A percentile compares a stretch with the other conserved stretches of the same genome.
These are phyloP conservation scores for Leptographium wingfieldii DNA, from an alignment of 2,329 filamentous ascomycete species.

Conservation along the genomic window DNA sequence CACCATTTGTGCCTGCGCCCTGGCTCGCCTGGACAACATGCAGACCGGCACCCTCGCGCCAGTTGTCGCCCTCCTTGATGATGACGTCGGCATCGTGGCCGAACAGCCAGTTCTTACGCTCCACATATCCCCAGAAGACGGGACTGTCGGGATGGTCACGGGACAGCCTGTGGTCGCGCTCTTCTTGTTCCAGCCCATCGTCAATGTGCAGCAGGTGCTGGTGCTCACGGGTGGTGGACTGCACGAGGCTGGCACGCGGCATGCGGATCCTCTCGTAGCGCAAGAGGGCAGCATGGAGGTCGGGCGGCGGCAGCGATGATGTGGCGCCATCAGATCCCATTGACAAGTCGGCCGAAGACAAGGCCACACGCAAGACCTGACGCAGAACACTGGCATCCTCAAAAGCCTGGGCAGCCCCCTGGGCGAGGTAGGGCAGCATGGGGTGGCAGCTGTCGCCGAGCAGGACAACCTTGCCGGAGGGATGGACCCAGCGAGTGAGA, in stretches of 20 bases:
- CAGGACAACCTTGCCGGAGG: conserved; percentile 25
- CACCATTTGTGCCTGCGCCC: not conserved
- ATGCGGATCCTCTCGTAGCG: conserved; percentile 11
- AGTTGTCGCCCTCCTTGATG: not conserved
- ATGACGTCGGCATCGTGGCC: conserved; percentile 13
- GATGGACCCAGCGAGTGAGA: conserved; percentile 28
- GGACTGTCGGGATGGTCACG: conserved; percentile 11
- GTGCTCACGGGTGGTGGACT: conserved; percentile 12
- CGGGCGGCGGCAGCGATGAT: too few species aligned
- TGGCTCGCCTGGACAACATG: not conserved
- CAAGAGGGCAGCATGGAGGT: conserved; percentile 1
- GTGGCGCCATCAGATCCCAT: too few species aligned
- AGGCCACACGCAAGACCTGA: conserved; percentile 4
- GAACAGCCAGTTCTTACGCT: conserved; percentile 24
- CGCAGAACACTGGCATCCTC: conserved; percentile 25
- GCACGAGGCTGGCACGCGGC: conserved; percentile 12
- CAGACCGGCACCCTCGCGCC: not conserved
- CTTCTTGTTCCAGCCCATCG: conserved; percentile 13
- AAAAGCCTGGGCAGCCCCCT: conserved; percentile 29
- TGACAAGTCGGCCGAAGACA: not conserved
- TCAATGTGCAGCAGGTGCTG: conserved; percentile 15
- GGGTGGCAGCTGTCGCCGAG: conserved; percentile 33
- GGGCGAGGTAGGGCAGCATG: conserved; percentile 34
- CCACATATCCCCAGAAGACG: conserved; percentile 14
- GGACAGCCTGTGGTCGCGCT: conserved; percentile 11